Base-by-base conservation (phyloP, 2,329 filamentous ascomycete species). In the Trichoderma brevicompactum region DNA sequence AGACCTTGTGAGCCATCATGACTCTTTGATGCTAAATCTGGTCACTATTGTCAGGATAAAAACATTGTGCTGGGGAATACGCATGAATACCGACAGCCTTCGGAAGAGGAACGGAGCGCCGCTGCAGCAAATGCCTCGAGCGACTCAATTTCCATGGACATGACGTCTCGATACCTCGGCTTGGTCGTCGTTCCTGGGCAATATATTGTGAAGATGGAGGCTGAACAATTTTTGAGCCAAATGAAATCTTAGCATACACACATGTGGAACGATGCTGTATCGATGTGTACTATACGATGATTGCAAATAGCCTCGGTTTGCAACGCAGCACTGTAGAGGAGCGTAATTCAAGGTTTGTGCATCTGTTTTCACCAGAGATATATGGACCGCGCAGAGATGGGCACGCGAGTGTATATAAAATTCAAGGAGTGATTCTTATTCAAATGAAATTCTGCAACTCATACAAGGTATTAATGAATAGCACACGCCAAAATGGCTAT, bases 51-150 rank as follows among this genome's bases (percentile, higher is more conserved):
- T 10, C 28, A 96, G 93, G 91, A 97, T 68, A 87, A 86, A 72
- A 97, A 99, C 73, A 85, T 98, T 69, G 92, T 99, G 60, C 87
- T 99, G 60, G 85, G 90, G 41, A 85, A 91, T 70, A 92, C 94
- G 0, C 91, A 95, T 77, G 95, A 99, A 78, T 98, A 97, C 78
- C 91, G 94, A 2, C 85, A 87, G 65, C 93, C 93, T 1, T 85
- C 87, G 2, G 75, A 79, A 17, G 79, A 82, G 46, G 79, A 82
- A 62, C 71, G 79, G 3, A 75, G 78, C 9, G 79, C 80, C 63
- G 75, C 78, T 41, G 46, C 59, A 15, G 74, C 75, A 17, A 69
- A 69, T 53, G 70, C 72, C n/a, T 71, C 72, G 2, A 79, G 80
- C 2, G 77, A 76, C 23, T 81, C 78, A 13, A 74, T 90, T 64